phyloP scores from a whole-genome alignment of 208 protist species.

The Leptomonas pyrrhocoris region DNA sequence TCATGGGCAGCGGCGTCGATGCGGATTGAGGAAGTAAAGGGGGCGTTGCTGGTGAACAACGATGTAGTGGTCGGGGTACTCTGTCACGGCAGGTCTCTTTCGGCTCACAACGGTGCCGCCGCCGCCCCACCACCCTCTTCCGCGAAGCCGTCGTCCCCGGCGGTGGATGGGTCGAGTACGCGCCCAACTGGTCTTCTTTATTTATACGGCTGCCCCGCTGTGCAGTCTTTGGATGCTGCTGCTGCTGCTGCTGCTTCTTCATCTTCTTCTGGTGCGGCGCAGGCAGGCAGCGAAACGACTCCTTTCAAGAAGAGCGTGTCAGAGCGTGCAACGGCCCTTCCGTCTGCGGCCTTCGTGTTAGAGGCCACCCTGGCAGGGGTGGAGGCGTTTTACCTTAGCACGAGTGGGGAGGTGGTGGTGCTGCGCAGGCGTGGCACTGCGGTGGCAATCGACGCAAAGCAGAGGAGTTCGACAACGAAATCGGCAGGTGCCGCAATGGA shows the following conservation, averaged over 20 bases:
- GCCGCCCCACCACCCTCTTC: not conserved
- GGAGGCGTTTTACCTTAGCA: conserved; percentile 53
- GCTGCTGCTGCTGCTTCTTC: not conserved
- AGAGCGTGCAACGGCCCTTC: not conserved
- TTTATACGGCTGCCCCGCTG: conserved; percentile 61
- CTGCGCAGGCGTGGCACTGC: conserved; percentile 12
- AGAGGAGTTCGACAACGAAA: not conserved
- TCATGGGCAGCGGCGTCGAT: not conserved
- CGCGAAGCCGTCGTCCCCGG: not conserved
- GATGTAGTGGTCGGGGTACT: conserved; percentile 54
- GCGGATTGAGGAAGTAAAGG: conserved; percentile 27
- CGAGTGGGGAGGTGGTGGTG: conserved; percentile 62
- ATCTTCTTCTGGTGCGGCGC: not conserved
- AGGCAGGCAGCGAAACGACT: not conserved
- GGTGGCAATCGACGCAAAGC: not conserved
- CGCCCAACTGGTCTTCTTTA: conserved; percentile 23
- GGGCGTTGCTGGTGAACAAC: conserved; percentile 49
- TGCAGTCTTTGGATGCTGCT: conserved; percentile 30
- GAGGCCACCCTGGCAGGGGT: conserved; percentile 60
- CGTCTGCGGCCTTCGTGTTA: conserved; percentile 33
- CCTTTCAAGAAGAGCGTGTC: no score
- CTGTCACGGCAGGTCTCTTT: not conserved
- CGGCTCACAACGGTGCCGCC: not conserved
- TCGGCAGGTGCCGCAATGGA: not conserved
- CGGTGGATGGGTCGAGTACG: not conserved